Conservation (phyloP, 164 flowering plant genomes). For the Litsea cubeba region DNA sequence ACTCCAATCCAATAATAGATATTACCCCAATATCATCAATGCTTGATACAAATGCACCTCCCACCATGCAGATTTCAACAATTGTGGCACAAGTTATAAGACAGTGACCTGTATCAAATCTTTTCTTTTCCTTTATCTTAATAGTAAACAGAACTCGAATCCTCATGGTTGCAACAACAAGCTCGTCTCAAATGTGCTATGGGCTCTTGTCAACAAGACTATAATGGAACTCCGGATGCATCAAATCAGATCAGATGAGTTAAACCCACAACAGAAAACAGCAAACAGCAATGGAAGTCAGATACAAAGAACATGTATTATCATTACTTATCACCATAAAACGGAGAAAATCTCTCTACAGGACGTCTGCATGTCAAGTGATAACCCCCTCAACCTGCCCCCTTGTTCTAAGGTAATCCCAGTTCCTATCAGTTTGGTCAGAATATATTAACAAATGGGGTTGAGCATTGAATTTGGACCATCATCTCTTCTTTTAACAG, state of each 20-base stretch:
- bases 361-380: not conserved
- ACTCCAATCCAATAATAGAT: not conserved
- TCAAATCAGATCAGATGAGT: too few relatives aligned
- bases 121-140: not conserved
- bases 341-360: not conserved
- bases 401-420: too few relatives aligned
- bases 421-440: too few relatives aligned
- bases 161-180: not conserved
- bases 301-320: too few relatives aligned
- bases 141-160: not conserved
- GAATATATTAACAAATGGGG: too few relatives aligned
- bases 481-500: not conserved
- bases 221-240: too few relatives aligned
- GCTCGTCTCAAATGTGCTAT: not conserved
- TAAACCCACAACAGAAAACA: too few relatives aligned
- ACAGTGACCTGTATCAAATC: too few relatives aligned
- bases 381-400: not conserved
- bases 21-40: not conserved
- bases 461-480: not conserved
- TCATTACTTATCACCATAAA: too few relatives aligned
- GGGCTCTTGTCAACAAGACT: not conserved
- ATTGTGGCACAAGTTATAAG: too few relatives aligned
- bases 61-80: not conserved
- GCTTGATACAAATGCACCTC: not conserved
- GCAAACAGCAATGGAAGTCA: too few relatives aligned